These are phyloP conservation scores for Tulasnella sp. DNA, from an alignment of 768 basidiomycete genomes.

Conservation along the genomic window DNA sequence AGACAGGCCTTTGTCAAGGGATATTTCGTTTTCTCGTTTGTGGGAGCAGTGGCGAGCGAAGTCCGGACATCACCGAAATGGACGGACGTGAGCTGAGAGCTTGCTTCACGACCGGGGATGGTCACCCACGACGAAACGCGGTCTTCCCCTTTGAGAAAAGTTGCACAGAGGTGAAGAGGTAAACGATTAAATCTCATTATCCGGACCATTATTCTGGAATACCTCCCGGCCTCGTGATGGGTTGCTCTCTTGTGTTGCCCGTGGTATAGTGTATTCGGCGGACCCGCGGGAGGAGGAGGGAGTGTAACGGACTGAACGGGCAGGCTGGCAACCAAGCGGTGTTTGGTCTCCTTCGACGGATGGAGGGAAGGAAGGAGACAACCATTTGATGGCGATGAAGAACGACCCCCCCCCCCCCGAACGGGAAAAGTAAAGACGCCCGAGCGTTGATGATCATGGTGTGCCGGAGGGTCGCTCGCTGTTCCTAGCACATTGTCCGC, in stretches of 20 bases:
- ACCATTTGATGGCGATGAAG: neutral
- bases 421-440: neutral
- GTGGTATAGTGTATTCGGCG: neutral
- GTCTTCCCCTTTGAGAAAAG: slow-evolving; percentile 1
- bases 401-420: neutral
- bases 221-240: neutral
- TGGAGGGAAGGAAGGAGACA: neutral
- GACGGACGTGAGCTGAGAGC: slow-evolving; percentile 17
- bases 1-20: slow-evolving; percentile 12
- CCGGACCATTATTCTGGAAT: slow-evolving; percentile 7
- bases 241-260: neutral
- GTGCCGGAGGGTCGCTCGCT: neutral
- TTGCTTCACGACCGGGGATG: neutral
- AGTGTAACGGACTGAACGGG: neutral
- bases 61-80: slow-evolving; percentile 13
- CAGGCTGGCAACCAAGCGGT: neutral
- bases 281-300: neutral
- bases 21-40: neutral
- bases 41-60: neutral
- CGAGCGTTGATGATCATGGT: neutral
- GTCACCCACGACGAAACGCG: neutral
- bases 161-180: slow-evolving; percentile 7
- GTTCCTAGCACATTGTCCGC: neutral
- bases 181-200: neutral
- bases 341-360: neutral